Evolutionary conservation across 768 basidiomycete genomes (phyloP).

Genomic region (Sporobolomyces phaffii): DNA sequence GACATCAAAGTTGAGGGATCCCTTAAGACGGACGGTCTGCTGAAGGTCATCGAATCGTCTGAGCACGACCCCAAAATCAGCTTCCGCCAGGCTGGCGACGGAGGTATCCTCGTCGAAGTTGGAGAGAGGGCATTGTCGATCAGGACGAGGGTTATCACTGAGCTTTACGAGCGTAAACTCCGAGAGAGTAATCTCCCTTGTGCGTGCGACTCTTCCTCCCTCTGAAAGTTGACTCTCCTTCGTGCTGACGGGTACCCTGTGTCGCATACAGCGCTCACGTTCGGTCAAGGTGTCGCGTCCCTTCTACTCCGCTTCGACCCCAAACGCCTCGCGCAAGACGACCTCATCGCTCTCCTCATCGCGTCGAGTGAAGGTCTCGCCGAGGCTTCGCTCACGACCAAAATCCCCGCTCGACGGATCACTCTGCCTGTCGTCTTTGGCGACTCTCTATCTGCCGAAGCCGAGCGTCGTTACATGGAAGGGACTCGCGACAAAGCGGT

Average conservation of each 20-base stretch:
- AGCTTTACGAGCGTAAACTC: slow-evolving; percentile 51
- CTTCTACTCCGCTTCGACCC: slow-evolving; percentile 55
- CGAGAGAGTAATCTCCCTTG: slow-evolving; percentile 61
- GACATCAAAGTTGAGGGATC: slow-evolving; percentile 30
- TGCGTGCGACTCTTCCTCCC: slow-evolving; percentile 40
- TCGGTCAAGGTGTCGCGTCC: slow-evolving; percentile 11
- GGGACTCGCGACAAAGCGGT: slow-evolving; percentile 57
- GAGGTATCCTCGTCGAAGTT: slow-evolving; percentile 60
- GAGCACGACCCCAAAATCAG: slow-evolving; percentile 45
- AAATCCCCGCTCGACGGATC: slow-evolving; percentile 55
- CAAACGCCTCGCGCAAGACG: slow-evolving; percentile 48
- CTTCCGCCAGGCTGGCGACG: slow-evolving; percentile 63
- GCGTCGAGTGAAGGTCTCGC: slow-evolving; percentile 12
- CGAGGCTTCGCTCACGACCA: slow-evolving; percentile 43
- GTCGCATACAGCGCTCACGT: slow-evolving; percentile 21
- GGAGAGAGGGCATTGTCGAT: slow-evolving; percentile 55
- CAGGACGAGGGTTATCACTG: slow-evolving; percentile 53
- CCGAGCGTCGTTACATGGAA: slow-evolving; percentile 57
- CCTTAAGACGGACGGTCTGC: slow-evolving; percentile 47
- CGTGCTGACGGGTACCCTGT: background rate
- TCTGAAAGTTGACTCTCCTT: background rate
- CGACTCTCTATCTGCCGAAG: slow-evolving; percentile 57
- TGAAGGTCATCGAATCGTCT: slow-evolving; percentile 45
- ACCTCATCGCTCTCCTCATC: slow-evolving; percentile 51
- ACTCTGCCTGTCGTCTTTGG: slow-evolving; percentile 61